A percentile compares a stretch with the other conserved stretches of the same genome.
phyloP scores from a whole-genome alignment of 495 filamentous ascomycete species.

The Hyaloscypha finlandica region DNA sequence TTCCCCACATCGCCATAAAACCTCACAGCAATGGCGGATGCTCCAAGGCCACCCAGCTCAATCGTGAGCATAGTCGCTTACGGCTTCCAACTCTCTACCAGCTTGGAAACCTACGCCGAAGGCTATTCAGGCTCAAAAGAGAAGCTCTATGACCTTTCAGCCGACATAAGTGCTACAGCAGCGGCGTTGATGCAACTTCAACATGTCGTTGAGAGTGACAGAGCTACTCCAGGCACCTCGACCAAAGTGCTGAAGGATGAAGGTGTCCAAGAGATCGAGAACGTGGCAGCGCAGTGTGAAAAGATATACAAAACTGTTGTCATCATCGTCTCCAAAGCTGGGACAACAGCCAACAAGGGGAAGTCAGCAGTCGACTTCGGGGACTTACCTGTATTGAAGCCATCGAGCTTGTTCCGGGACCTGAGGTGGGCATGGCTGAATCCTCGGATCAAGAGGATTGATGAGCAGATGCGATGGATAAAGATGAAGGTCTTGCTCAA shows the following conservation, averaged over 20 bases:
- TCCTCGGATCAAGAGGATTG: neutral
- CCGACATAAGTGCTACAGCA: constrained; percentile 28
- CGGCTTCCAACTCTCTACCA: constrained; percentile 30
- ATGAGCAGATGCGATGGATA: neutral
- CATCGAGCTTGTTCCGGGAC: neutral
- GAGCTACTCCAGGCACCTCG: neutral
- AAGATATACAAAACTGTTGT: constrained; percentile 29
- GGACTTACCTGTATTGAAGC: constrained; percentile 3
- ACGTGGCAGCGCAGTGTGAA: constrained; percentile 28
- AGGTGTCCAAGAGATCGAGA: constrained; percentile 22
- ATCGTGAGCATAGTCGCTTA: constrained; percentile 27
- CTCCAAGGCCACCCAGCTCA: constrained; percentile 19
- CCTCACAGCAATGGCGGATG: constrained; percentile 19
- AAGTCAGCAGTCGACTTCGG: neutral
- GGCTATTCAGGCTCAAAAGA: constrained; percentile 15
- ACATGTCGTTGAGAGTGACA: constrained; percentile 11
- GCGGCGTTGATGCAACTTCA: constrained; percentile 29
- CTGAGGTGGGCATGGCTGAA: constrained; percentile 28
- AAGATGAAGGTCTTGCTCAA: neutral
- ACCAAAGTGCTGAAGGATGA: constrained; percentile 14
- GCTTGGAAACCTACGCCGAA: constrained; percentile 26
- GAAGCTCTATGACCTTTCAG: constrained; percentile 20
- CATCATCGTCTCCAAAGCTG: constrained; percentile 25
- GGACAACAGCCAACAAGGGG: constrained; percentile 9
- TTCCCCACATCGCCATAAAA: neutral